Evolutionary conservation across 495 filamentous ascomycete genomes (phyloP).

Genomic region (Tuber indicum): DNA sequence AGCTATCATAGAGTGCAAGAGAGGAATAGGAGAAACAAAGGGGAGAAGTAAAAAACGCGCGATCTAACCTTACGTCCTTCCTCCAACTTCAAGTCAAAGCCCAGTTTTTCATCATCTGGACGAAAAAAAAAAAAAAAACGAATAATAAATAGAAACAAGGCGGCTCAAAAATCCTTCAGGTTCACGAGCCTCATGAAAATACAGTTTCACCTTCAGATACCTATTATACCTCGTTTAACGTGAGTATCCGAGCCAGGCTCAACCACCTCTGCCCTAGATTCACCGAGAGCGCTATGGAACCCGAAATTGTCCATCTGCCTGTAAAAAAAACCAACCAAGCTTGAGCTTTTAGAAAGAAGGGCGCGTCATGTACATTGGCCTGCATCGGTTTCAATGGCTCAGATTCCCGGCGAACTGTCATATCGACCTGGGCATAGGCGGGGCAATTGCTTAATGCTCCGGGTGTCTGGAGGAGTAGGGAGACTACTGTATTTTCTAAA

Average conservation of each 20-base stretch:
- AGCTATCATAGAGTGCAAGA: too few relatives aligned
- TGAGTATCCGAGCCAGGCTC: not conserved
- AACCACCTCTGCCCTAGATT: not conserved
- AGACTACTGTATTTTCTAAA: not conserved
- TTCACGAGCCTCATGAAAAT: not conserved
- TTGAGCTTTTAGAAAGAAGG: not conserved
- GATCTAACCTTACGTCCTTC: too few relatives aligned
- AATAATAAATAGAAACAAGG: too few relatives aligned
- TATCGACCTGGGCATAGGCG: not conserved
- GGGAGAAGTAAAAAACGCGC: too few relatives aligned
- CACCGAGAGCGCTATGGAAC: not conserved
- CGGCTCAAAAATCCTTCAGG: too few relatives aligned
- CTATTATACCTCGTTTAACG: not conserved
- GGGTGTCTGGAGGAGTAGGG: not conserved
- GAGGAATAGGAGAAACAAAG: too few relatives aligned
- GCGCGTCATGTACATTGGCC: not conserved
- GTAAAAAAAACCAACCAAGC: not conserved
- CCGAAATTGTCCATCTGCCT: rapidly evolving
- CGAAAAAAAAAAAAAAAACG: too few relatives aligned
- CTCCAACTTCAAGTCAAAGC: too few relatives aligned
- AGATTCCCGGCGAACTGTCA: not conserved
- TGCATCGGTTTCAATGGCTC: not conserved
- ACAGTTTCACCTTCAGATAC: not conserved
- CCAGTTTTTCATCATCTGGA: too few relatives aligned
- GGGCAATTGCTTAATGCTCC: not conserved